phyloP scores from a whole-genome alignment of 2,329 filamentous ascomycete species.

The Sporothrix phasma region DNA sequence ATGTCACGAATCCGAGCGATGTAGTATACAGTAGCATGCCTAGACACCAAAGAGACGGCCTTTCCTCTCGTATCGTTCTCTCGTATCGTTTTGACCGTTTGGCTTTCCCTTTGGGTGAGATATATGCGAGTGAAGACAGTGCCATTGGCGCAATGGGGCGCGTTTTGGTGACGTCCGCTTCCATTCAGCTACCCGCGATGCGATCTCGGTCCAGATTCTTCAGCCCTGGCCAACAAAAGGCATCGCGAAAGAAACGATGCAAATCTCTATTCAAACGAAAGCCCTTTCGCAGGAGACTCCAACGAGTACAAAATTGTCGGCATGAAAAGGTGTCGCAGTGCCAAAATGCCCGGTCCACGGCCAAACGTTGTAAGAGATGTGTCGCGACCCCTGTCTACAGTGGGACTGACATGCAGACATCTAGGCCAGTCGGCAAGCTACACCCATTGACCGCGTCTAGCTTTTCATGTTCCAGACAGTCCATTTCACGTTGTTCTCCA shows the following conservation, averaged over 20 bases:
- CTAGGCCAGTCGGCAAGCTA: not conserved
- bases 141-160: not conserved
- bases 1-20: too few species aligned
- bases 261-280: slow-evolving; percentile 31
- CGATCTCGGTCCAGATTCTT: not conserved
- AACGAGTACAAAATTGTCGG: slow-evolving; percentile 57
- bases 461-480: not conserved
- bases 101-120: not conserved
- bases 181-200: slow-evolving; percentile 13
- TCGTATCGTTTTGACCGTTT: not conserved
- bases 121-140: not conserved
- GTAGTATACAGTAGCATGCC: too few species aligned
- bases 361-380: slow-evolving; percentile 9
- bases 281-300: slow-evolving; percentile 36
- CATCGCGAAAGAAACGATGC: not conserved
- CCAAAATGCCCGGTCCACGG: slow-evolving; percentile 22
- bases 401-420: not conserved
- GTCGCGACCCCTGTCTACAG: not conserved
- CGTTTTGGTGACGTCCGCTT: not conserved
- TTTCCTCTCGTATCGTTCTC: not conserved
- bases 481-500: not conserved
- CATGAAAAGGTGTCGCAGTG: not conserved
- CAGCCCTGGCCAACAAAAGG: not conserved
- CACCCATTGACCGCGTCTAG: not conserved
- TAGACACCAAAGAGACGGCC: not conserved